These are phyloP conservation scores for Wickerhamomyces subpelliculosus DNA, from an alignment of 805 yeast species.

Conservation along the genomic window DNA sequence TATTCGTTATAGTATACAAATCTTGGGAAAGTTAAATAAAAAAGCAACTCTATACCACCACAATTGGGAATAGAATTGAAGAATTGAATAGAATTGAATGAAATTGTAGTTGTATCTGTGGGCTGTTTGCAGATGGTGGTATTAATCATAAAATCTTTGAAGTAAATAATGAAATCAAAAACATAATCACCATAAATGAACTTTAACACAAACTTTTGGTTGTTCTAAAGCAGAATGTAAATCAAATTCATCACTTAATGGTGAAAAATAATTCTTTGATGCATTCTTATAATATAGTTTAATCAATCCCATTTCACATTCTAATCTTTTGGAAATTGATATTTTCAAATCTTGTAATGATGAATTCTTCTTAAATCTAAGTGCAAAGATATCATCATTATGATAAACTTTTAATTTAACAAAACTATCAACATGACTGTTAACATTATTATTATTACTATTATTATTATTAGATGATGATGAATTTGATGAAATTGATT, in stretches of 20 bases:
- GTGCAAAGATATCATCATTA: slow-evolving; percentile 21
- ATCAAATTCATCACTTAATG: slow-evolving; percentile 16
- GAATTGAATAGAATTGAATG: no score
- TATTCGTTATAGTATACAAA: no score
- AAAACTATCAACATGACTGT: not conserved
- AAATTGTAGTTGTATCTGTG: no score
- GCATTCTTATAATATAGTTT: slow-evolving; percentile 15
- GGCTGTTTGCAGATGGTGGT: no score
- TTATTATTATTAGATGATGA: no score
- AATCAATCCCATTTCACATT: slow-evolving; percentile 9
- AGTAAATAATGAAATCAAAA: no score
- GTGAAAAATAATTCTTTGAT: slow-evolving; percentile 10
- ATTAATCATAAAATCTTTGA: no score
- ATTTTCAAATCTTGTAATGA: slow-evolving; percentile 7
- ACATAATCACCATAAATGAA: slow-evolving; percentile 4
- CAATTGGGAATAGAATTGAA: no score
- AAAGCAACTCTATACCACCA: no score
- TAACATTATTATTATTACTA: not conserved
- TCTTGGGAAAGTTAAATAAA: no score
- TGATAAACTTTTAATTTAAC: slow-evolving; percentile 18
- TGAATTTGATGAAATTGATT: not conserved
- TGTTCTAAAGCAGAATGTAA: slow-evolving; percentile 10
- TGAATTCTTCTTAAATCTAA: slow-evolving; percentile 7
- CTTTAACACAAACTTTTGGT: slow-evolving; percentile 9
- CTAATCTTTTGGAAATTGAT: slow-evolving; percentile 19